Conservation (phyloP, 768 basidiomycete species). For the Pisolithus albus region DNA sequence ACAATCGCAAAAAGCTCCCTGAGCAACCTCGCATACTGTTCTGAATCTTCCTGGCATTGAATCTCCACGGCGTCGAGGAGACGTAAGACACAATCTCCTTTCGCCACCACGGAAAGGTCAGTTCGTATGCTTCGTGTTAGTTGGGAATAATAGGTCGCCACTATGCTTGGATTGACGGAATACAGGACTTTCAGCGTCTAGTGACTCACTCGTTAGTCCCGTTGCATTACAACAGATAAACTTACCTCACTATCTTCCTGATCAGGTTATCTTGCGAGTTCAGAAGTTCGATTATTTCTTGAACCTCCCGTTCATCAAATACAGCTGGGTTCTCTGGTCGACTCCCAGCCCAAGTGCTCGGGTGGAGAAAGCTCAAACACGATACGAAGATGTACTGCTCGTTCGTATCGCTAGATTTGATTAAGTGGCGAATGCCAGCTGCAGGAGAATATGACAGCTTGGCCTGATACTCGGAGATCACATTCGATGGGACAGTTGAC, state of each 20-base stretch:
- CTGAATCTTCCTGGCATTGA: constrained; percentile 44
- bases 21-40: constrained; percentile 49
- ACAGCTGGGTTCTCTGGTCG: constrained; percentile 40
- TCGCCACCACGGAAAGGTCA: constrained; percentile 27
- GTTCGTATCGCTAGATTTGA: constrained; percentile 52
- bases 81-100: constrained; percentile 38
- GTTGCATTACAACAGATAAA: neutral
- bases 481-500: constrained; percentile 16
- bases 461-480: constrained; percentile 11
- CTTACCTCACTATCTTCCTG: constrained; percentile 45
- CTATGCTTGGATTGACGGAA: constrained; percentile 51
- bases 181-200: constrained; percentile 58
- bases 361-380: constrained; percentile 54
- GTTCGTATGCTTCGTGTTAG: constrained; percentile 33
- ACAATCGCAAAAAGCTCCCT: constrained; percentile 33
- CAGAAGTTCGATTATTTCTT: constrained; percentile 60
- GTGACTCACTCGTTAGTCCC: constrained; percentile 5
- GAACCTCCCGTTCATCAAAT: constrained; percentile 70
- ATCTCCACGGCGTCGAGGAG: constrained; percentile 52
- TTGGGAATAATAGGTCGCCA: constrained; percentile 48
- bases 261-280: constrained; percentile 53
- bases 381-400: constrained; percentile 60
- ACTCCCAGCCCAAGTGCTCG: constrained; percentile 64
- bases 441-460: constrained; percentile 26
- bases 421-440: constrained; percentile 46